Evolutionary conservation across 208 protist genomes (phyloP).

Genomic region (Zelonia costaricensis): DNA sequence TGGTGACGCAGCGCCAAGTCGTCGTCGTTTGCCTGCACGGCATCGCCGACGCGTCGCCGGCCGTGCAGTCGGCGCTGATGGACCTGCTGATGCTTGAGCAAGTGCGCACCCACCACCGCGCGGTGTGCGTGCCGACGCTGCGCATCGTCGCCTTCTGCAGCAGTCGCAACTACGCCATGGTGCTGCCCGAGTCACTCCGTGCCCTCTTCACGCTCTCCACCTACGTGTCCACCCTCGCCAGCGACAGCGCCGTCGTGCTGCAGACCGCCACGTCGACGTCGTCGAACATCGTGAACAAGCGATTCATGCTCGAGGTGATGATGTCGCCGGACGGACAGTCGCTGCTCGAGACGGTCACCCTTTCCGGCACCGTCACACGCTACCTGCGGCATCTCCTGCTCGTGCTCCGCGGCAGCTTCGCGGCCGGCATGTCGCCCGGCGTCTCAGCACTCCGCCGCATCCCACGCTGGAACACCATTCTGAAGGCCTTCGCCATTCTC

Average conservation of each 20-base stretch:
- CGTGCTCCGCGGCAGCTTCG: slow-evolving; percentile 63
- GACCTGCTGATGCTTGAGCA: slow-evolving; percentile 74
- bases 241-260: slow-evolving; percentile 82
- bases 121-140: slow-evolving; percentile 37
- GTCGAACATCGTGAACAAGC: slow-evolving; percentile 81
- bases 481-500: slow-evolving; percentile 64
- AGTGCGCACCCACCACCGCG: slow-evolving; percentile 25
- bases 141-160: slow-evolving; percentile 85
- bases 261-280: slow-evolving; percentile 48
- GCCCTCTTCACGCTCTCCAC: slow-evolving; percentile 80
- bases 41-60: slow-evolving; percentile 49
- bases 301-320: slow-evolving; percentile 75
- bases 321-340: slow-evolving; percentile 38
- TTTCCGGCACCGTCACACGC: slow-evolving; percentile 51
- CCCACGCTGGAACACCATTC: slow-evolving; percentile 33
- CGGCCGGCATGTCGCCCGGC: slow-evolving; percentile 21
- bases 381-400: slow-evolving; percentile 84
- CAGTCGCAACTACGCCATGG: slow-evolving; percentile 40
- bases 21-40: slow-evolving; percentile 82
- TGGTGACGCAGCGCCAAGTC: slow-evolving; percentile 34
- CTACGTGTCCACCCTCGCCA: slow-evolving; percentile 75
- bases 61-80: slow-evolving; percentile 67
- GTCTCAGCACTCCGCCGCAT: slow-evolving; percentile 43
- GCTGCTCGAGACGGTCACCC: slow-evolving; percentile 67
- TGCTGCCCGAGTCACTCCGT: slow-evolving; percentile 69